Conservation (phyloP, 441 rosid species). For the Isatis lusitanica region DNA sequence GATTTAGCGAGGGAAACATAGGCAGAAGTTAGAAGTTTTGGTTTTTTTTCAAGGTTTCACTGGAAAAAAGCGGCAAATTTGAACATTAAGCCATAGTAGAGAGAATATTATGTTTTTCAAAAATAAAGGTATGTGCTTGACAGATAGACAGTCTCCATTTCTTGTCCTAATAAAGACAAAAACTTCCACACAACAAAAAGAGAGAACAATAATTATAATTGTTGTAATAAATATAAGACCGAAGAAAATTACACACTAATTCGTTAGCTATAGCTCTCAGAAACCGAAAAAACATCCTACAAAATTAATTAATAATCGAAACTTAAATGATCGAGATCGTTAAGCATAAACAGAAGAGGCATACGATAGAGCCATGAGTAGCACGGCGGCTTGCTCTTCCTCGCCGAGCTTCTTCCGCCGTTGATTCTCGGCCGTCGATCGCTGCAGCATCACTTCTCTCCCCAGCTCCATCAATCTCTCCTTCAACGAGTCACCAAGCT, state of each 20-base stretch:
- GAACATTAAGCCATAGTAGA: background rate
- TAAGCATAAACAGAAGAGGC: slow-evolving; percentile 64
- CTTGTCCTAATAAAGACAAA: slow-evolving; percentile 29
- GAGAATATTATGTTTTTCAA: background rate
- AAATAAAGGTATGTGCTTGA: slow-evolving; percentile 15
- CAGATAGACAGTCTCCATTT: slow-evolving; percentile 20
- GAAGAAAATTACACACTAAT: slow-evolving; percentile 13
- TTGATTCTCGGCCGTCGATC: slow-evolving; percentile 33
- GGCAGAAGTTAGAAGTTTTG: background rate
- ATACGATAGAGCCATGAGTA: slow-evolving; percentile 86
- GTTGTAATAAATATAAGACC: background rate
- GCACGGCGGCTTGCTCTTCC: slow-evolving; percentile 88
- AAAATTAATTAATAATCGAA: slow-evolving; percentile 13
- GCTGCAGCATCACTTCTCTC: slow-evolving; percentile 35
- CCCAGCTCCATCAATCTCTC: slow-evolving; percentile 52
- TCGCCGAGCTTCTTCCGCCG: slow-evolving; percentile 28
- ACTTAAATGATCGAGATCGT: background rate
- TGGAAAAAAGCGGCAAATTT: slow-evolving; percentile 30
- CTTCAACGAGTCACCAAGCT: slow-evolving; percentile 51
- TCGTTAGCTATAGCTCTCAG: slow-evolving; percentile 9
- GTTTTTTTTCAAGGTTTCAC: background rate
- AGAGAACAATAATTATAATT: background rate
- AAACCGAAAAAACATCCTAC: background rate
- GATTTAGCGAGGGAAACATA: slow-evolving; percentile 13
- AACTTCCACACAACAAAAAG: background rate